Evolutionary conservation across 345 rosid genomes (phyloP), one percentile per base, ranked within the genome.

Genomic region (Brassica juncea): DNA sequence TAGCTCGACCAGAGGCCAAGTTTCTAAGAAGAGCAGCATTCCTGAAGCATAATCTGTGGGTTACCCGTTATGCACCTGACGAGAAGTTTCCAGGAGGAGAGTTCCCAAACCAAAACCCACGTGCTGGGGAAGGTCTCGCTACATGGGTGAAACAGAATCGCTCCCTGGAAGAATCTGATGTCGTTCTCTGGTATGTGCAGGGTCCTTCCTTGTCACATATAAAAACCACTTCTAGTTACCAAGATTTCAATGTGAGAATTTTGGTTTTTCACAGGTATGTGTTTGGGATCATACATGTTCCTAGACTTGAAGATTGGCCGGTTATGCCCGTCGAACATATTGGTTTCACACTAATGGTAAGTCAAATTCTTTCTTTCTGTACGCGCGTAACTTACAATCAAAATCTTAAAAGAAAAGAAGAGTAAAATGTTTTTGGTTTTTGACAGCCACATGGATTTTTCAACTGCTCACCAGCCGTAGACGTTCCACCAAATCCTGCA

Each of bases 401-500:
- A 8, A 16, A 73, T 6, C 12, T 19, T 14, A 12, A 19, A 19
- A 19, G 21, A 19, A 19, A 19, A 19, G 21, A 19, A 19, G 21
- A 35, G 58, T 66, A 8, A 23, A 14, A 57, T 25, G 49, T 25
- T 39, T 32, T n/a, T 21, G 7, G 63, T 11, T 25, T 67, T 14
- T 62, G 75, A 85, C 88, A 94, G 99, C 99, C 98, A 39, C 99
- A 94, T 62, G 99, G 99, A 49, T 94, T 94, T 78, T 94, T 92
- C 83, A 94, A 92, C 74, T 90, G 95, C 86, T 94, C 99, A 8
- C 99, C 97, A 2, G 97, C 98, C 0, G 88, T 91, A 21, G 99
- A 94, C 66, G 99, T 94, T 19, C 98, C 99, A 1, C 98, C 99
- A 15, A 90, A 80, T 57, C 73, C 87, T 32, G 52, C 74, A 8